Evolutionary conservation across 164 flowering plant genomes (phyloP).

Genomic region (Nymphaea thermarum): DNA sequence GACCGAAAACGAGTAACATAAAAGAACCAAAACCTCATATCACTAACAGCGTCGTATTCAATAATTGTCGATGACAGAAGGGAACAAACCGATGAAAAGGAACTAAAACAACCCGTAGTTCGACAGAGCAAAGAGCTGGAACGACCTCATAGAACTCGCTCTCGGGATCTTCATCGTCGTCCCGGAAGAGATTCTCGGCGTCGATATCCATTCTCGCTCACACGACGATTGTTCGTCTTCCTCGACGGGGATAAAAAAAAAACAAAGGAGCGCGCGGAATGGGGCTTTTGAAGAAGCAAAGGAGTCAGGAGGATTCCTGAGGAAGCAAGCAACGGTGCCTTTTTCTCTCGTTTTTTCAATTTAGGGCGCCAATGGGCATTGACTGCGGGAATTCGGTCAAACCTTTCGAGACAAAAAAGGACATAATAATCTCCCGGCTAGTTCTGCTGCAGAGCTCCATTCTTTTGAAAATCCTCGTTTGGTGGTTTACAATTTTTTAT

Average conservation of each 20-base stretch:
- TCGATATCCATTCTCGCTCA: slow-evolving; percentile 42
- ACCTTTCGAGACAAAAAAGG: too few species aligned
- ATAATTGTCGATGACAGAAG: background rate
- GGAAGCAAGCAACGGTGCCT: slow-evolving; percentile 29
- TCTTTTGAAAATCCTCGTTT: too few species aligned
- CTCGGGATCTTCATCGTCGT: slow-evolving; percentile 69
- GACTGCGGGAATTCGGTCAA: too few species aligned
- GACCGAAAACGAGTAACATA: background rate
- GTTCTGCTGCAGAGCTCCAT: too few species aligned
- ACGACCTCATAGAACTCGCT: slow-evolving; percentile 40
- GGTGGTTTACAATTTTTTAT: too few species aligned
- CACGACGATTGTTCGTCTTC: slow-evolving; percentile 18
- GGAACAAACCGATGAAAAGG: background rate
- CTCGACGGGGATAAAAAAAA: slow-evolving; percentile 17
- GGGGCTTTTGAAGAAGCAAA: slow-evolving; percentile 26
- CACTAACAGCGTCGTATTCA: background rate
- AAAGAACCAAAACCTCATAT: background rate
- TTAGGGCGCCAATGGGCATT: slow-evolving; percentile 26
- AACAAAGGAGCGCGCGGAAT: slow-evolving; percentile 23
- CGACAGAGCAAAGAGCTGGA: background rate
- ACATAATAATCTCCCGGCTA: too few species aligned
- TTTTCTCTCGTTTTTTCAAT: slow-evolving; percentile 3
- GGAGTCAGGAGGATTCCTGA: slow-evolving; percentile 10
- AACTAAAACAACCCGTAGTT: background rate
- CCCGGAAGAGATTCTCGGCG: slow-evolving; percentile 63